Base-by-base conservation (phyloP, 495 filamentous ascomycete genomes). In the Rhizodiscina lignyota region DNA sequence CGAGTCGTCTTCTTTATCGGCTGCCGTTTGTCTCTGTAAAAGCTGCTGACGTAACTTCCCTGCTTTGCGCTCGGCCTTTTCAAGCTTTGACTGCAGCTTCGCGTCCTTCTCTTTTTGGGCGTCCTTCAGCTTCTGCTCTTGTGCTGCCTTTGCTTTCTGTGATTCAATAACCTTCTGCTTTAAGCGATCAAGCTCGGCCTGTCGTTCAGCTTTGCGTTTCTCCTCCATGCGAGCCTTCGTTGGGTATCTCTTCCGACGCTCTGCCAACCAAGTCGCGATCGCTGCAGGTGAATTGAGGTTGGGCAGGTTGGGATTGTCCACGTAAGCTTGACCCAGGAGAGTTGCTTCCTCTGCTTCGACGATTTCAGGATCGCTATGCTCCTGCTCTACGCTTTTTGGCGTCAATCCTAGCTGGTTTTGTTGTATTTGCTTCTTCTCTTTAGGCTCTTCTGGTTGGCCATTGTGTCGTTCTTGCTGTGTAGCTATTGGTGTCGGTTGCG, bases 371-470 rank as follows among this genome's bases (percentile, higher is more conserved):
- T 63, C 62, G 34, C 74, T 80, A 1, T 70, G 73, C 43, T 82
- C 78, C 36, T 79, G 72, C 19, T 74, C 70, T 27, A 77, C 74
- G n/a, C 66, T 65, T 24, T 72, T 72, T 10, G 80, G 84, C 1
- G 79, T 85, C 36, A 93, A 53, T 15, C 84, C 84, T 5, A 93
- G 69, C 21, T 78, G 74, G 33, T 89, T 85, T 75, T 77, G 61
- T 62, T 80, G 79, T 62, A 80, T 81, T 52, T 86, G 87, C 57
- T 77, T 79, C 18, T 54, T 45, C 26, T 55, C 51, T 40, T 65
- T n/a, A n/a, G n/a, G n/a, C n/a, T n/a, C n/a, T n/a, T n/a, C n/a
- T n/a, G n/a, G n/a, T n/a, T n/a, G n/a, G n/a, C n/a, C n/a, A n/a
- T n/a, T n/a, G n/a, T n/a, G n/a, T n/a, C n/a, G n/a, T n/a, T n/a